Evolutionary conservation across 305 asterid genomes (phyloP), one percentile per base, ranked within the genome.

Genomic region (Plantago coronopus): DNA sequence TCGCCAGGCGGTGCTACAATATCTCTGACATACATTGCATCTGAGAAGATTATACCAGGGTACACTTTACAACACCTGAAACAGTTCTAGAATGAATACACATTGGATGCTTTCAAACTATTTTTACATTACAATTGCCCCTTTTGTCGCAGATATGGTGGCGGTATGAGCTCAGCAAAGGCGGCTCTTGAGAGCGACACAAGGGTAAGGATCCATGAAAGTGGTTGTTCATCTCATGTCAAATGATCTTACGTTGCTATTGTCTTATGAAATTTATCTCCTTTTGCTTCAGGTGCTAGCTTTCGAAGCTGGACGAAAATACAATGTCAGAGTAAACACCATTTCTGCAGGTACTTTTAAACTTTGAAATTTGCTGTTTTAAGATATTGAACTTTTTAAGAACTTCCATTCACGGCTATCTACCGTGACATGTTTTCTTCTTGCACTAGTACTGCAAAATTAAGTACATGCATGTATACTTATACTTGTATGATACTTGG

Each of bases 161-260:
- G 97, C 5, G 97, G 99, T 57, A 93, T 93, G 99, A 93, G 99
- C 75, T 93, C 97, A 0, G 99, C 97, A 16, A 93, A 93, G 76
- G 90, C 99, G 74, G 96, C 99, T 72, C 84, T 93, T 19, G 99
- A 93, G 78, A 87, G 99, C 69, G 99, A 89, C 83, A 93, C 99
- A 4, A 65, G 57, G 67, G 98, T 91, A 50, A 38, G 1, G 72
- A 86, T 67, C 65, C 48, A 68, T 54, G 12, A 16, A 42, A 44
- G 17, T 48, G 50, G 48, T 0, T 48, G 45, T 67, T 71, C 48
- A 12, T 42, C 48, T 55, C 48, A 19, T 50, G 64, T 55, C 13
- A 13, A 4, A 19, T 16, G 42, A 23, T 40, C 3, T 43, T 42
- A 17, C 50, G 13, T 50, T 22, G 18, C 21, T 13, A 53, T 34